Evolutionary conservation across 2,329 filamentous ascomycete species (phyloP).

Genomic region (Moelleriella libera): DNA sequence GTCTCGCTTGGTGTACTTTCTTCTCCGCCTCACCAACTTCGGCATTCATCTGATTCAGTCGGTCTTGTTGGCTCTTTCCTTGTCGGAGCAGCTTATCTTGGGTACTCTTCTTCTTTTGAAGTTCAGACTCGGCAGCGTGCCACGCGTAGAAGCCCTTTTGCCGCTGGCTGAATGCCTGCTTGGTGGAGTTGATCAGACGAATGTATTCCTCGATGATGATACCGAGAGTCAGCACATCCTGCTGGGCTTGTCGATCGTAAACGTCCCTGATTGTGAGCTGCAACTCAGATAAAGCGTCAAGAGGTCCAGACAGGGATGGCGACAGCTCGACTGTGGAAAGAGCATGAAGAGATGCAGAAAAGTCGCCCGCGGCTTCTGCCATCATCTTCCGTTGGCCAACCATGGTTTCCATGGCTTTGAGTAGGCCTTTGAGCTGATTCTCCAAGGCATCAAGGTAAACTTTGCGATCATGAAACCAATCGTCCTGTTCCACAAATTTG

Average conservation of each 20-base stretch:
- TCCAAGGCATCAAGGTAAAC: conserved; percentile 91
- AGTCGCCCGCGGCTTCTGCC: conserved; percentile 84
- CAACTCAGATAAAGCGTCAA: conserved; percentile 84
- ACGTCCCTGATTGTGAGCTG: conserved; percentile 90
- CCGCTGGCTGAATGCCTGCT: conserved; percentile 80
- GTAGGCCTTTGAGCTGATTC: conserved; percentile 73
- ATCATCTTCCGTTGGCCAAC: conserved; percentile 85
- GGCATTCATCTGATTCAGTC: conserved; percentile 79
- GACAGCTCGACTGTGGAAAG: conserved; percentile 88
- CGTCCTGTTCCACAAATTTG: conserved; percentile 97
- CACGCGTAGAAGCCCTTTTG: conserved; percentile 94
- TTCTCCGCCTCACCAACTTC: conserved; percentile 93
- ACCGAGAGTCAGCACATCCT: conserved; percentile 88
- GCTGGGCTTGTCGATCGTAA: conserved; percentile 92
- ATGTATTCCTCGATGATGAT: conserved; percentile 99
- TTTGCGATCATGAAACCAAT: conserved; percentile 97
- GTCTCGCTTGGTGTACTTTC: conserved; percentile 75
- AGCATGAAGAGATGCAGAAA: conserved; percentile 83
- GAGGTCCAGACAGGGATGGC: conserved; percentile 69
- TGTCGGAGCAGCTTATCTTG: conserved; percentile 94
- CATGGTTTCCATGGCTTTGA: conserved; percentile 91
- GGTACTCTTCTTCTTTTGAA: conserved; percentile 74
- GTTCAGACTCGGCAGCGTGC: conserved; percentile 79
- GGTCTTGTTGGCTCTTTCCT: conserved; percentile 90
- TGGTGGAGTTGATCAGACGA: conserved; percentile 85